Evolutionary conservation across 1,284 basidiomycete species (phyloP).

Genomic region (Leccinum variabile): DNA sequence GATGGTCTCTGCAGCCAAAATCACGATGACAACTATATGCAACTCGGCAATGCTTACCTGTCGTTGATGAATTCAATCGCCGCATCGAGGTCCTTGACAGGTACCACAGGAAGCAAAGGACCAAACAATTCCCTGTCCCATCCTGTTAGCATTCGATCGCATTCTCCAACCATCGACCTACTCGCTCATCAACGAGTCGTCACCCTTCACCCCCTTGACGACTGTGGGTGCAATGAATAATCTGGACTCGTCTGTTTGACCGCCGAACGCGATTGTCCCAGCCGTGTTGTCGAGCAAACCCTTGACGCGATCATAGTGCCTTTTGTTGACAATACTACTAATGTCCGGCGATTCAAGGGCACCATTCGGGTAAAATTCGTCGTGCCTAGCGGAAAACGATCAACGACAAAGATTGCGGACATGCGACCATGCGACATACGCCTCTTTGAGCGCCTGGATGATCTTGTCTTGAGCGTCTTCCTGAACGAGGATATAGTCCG

Average conservation of each 20-base stretch:
- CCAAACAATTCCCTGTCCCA: constrained; percentile 66
- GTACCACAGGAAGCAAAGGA: constrained; percentile 75
- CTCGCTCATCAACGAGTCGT: constrained; percentile 79
- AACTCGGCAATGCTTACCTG: constrained; percentile 39
- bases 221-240: constrained; percentile 70
- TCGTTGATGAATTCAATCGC: constrained; percentile 72
- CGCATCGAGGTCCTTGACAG: constrained; percentile 69
- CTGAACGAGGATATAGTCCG: constrained; percentile 82
- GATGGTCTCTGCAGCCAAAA: constrained; percentile 56
- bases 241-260: constrained; percentile 57
- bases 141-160: constrained; percentile 8
- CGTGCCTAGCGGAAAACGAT: constrained; percentile 39
- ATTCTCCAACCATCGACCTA: constrained; percentile 34
- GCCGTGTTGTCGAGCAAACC: constrained; percentile 65
- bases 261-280: constrained; percentile 73
- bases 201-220: constrained; percentile 58
- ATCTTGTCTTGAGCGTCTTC: constrained; percentile 63
- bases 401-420: neutral
- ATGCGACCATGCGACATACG: constrained; percentile 40
- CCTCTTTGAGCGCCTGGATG: constrained; percentile 58
- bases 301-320: constrained; percentile 64
- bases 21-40: neutral
- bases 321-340: constrained; percentile 49
- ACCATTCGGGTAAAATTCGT: constrained; percentile 54
- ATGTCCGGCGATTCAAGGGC: constrained; percentile 46